Conservation (phyloP, 1,139 yeast species). For the Scheffersomyces quercinus region DNA sequence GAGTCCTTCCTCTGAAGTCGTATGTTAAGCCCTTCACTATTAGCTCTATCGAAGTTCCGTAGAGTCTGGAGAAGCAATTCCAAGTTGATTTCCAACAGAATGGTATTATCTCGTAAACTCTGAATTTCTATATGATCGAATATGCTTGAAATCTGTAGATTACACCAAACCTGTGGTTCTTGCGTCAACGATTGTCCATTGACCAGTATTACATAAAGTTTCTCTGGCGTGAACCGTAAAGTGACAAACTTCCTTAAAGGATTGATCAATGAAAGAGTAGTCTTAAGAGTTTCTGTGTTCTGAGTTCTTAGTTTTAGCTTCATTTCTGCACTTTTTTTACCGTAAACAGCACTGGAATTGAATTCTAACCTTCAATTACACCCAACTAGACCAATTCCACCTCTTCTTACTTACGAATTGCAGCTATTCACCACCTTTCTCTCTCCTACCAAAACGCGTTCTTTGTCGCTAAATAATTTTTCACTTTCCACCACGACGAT, state of each 20-base stretch:
- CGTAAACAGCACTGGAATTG: background rate
- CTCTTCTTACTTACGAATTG: too few relatives aligned
- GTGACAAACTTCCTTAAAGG: conserved; percentile 33
- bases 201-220: conserved; percentile 51
- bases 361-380: too few relatives aligned
- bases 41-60: conserved; percentile 53
- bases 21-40: conserved; percentile 51
- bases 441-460: too few relatives aligned
- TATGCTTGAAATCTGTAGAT: conserved; percentile 40
- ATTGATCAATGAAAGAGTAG: conserved; percentile 31
- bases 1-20: conserved; percentile 51
- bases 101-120: conserved; percentile 46
- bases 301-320: conserved; percentile 36
- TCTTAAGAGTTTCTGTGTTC: conserved; percentile 28
- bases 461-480: too few relatives aligned
- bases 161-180: conserved; percentile 68
- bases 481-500: too few relatives aligned
- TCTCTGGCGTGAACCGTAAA: conserved; percentile 42
- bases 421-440: too few relatives aligned
- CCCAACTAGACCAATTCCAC: too few relatives aligned
- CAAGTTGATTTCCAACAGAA: conserved; percentile 55
- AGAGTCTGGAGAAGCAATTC: conserved; percentile 57
- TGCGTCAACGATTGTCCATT: conserved; percentile 35
- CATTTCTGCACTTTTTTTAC: conserved; percentile 17
- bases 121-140: conserved; percentile 53